Base-by-base conservation (phyloP, 116 monocot genomes). In the Cymodocea nodosa region DNA sequence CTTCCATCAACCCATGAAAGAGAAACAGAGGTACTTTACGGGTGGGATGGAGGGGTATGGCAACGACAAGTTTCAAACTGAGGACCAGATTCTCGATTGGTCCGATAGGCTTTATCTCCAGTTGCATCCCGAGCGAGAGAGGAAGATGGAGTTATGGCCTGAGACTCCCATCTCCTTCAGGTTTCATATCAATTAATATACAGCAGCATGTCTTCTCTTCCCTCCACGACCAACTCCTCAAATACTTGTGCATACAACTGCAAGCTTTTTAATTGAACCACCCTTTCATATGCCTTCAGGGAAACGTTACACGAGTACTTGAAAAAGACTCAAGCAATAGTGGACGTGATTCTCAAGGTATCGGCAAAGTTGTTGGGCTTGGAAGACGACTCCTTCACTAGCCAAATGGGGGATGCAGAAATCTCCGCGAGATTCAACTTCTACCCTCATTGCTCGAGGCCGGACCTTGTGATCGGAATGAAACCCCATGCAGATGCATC, bases 51-150 rank as follows among this genome's bases (percentile, higher is more conserved):
- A 90, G 73, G 90, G 90, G 25, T 90, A 90, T 52, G 86, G 90
- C 35, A 83, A 79, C 35, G 90, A 90, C 51, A 44, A 35, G 15
- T 62, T 90, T 7, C 19, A 15, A 22, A 60, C 20, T 2, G 66
- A 82, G 39, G 80, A 79, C 17, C 89, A 89, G 35, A 67, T 75
- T 18, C 70, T 80, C 37, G 84, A 86, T 64, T 86, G 90, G 90
- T 59, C 58, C 50, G 87, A 91, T 63, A 76, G 90, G 25, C 56
- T 91, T 18, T 80, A 77, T 74, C 80, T 91, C 14, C 54, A 50
- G 51, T 81, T 91, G 8, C 68, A 76, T 23, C 86, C 90, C 16
- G 81, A 80, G 70, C 66, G 78, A 36, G 35, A 75, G 66, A 77
- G 80, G 73, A 80, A 76, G 51, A 65, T 80, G 44, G 54, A 74